Percentiles rank a stretch among this genome's conserved stretches.
phyloP scores from a whole-genome alignment of 345 rosid genomes.

The Ailanthus altissimus region DNA sequence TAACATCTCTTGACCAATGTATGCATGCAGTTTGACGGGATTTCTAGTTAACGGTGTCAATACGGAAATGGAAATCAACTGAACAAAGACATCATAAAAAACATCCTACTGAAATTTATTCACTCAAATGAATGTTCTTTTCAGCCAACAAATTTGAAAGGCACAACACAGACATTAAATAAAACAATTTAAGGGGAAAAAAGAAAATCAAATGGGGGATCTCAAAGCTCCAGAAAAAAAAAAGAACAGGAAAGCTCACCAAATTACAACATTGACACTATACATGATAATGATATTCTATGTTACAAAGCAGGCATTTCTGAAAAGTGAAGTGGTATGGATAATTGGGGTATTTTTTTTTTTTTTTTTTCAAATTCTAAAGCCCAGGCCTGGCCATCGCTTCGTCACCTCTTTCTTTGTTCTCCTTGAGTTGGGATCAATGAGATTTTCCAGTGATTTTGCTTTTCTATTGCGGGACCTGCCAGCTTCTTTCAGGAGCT shows the following conservation, averaged over 20 bases:
- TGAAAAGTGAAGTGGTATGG: conserved; percentile 25
- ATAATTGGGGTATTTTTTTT: not conserved
- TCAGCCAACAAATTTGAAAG: conserved; percentile 24
- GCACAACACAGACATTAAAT: conserved; percentile 40
- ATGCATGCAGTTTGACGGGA: too few species aligned
- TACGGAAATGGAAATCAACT: not conserved
- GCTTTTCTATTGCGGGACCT: conserved; percentile 83
- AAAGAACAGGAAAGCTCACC: conserved; percentile 28
- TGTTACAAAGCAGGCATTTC: conserved; percentile 47
- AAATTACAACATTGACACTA: conserved; percentile 43
- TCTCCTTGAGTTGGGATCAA: conserved; percentile 79
- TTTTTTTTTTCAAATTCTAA: conserved; percentile 72
- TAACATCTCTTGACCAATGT: too few species aligned
- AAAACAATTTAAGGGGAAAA: conserved; percentile 29
- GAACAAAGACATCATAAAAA: not conserved
- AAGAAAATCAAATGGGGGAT: conserved; percentile 23
- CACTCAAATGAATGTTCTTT: conserved; percentile 29
- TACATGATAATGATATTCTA: conserved; percentile 55
- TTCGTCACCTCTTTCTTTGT: conserved; percentile 70
- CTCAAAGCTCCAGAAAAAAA: conserved; percentile 18
- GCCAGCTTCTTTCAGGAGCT: conserved; percentile 97
- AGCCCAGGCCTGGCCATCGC: conserved; percentile 93
- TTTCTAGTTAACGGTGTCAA: not conserved
- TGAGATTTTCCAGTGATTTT: conserved; percentile 89
- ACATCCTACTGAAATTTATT: conserved; percentile 31